These are phyloP conservation scores for Iris pallida DNA, from an alignment of 116 monocot species.

Conservation along the genomic window DNA sequence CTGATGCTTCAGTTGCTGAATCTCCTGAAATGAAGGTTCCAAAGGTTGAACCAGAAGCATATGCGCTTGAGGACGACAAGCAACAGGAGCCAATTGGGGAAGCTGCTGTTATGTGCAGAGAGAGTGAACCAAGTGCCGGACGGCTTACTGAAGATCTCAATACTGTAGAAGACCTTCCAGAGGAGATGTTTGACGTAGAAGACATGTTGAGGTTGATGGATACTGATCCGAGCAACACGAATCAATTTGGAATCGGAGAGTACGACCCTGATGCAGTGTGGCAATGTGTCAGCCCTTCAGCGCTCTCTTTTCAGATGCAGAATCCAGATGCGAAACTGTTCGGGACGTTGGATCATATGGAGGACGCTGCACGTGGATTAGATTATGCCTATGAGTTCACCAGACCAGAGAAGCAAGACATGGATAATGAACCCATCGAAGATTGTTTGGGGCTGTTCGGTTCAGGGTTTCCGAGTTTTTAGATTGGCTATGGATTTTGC, in stretches of 20 bases:
- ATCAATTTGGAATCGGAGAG: neutral
- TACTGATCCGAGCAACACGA: conserved; percentile 5
- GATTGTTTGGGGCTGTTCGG: neutral
- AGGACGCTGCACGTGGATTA: neutral
- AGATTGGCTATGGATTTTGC: neutral
- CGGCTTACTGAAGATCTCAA: neutral
- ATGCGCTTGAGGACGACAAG: neutral
- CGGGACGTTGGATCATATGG: conserved; percentile 5
- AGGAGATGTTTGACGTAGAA: conserved; percentile 39
- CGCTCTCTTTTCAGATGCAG: conserved; percentile 9
- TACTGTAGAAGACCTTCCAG: conserved; percentile 12
- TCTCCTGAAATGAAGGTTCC: neutral
- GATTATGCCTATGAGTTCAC: neutral
- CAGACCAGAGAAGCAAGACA: conserved; percentile 11
- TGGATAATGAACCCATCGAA: conserved; percentile 1
- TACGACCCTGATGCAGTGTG: neutral
- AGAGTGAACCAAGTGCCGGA: neutral
- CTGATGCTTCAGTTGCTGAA: neutral
- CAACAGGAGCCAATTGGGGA: neutral
- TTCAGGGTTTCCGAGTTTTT: neutral
- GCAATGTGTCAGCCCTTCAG: conserved; percentile 2
- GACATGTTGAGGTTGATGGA: conserved; percentile 47
- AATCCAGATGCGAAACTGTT: conserved; percentile 12
- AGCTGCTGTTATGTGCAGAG: neutral
- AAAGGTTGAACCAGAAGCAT: neutral